Evolutionary conservation across 208 protist species (phyloP), one percentile per base, ranked within the genome.

Genomic region (Acanthamoeba royreba): DNA sequence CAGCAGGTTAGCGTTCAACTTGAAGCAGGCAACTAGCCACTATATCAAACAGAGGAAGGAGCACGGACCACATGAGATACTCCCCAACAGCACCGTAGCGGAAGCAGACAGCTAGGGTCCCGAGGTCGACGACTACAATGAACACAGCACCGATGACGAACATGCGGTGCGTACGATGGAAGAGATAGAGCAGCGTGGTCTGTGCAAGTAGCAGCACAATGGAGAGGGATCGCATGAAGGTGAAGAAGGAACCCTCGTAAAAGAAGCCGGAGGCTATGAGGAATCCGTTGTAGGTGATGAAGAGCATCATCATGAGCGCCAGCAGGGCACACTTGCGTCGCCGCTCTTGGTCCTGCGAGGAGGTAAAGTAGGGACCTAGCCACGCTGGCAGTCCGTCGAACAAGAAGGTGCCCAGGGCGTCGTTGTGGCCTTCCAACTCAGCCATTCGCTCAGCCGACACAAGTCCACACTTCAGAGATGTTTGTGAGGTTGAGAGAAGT

Each of bases 241-340:
- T 66, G 83, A 89, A 89, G 83, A 89, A 89, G 52, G 25, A 22
- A n/a, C 53, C 53, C 52, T 58, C 83, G 52, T 89, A 66, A 0
- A 89, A 15, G n/a, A 89, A n/a, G n/a, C n/a, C n/a, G n/a, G n/a
- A n/a, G n/a, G n/a, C n/a, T n/a, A n/a, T n/a, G n/a, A n/a, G n/a
- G n/a, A n/a, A n/a, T n/a, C n/a, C n/a, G n/a, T n/a, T n/a, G n/a
- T n/a, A n/a, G n/a, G n/a, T n/a, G n/a, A n/a, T n/a, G n/a, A n/a
- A n/a, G n/a, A n/a, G n/a, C n/a, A n/a, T n/a, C n/a, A n/a, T n/a
- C n/a, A n/a, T n/a, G n/a, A n/a, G n/a, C n/a, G n/a, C n/a, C n/a
- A n/a, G n/a, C n/a, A 83, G 45, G 72, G 0, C 35, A 47, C 42
- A 83, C 17, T 43, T 83, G 40, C 19, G n/a, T 19, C 53, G n/a